Evolutionary conservation across 2,329 filamentous ascomycete genomes (phyloP).

Genomic region (Apiospora rasikravindrae): DNA sequence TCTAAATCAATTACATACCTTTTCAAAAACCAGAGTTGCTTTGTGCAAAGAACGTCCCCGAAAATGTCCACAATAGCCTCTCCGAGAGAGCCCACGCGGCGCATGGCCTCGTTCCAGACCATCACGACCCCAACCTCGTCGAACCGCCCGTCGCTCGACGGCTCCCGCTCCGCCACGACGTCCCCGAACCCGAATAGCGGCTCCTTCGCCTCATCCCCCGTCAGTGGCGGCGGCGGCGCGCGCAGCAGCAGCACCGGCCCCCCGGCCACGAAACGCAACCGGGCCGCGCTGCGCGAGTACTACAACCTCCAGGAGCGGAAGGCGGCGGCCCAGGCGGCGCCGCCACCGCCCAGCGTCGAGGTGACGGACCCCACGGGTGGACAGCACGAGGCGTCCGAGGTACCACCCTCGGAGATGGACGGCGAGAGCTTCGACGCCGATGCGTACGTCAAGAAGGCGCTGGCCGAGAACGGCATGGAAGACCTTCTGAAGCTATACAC

Average conservation of each 20-base stretch:
- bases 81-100: slow-evolving; percentile 63
- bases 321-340: slow-evolving; percentile 35
- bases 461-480: slow-evolving; percentile 68
- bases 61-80: slow-evolving; percentile 69
- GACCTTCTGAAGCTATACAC: slow-evolving; percentile 75
- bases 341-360: slow-evolving; percentile 45
- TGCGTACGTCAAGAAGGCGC: slow-evolving; percentile 66
- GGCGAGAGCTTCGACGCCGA: slow-evolving; percentile 72
- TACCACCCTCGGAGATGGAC: slow-evolving; percentile 75
- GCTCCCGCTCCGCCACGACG: slow-evolving; percentile 61
- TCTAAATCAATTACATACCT: not conserved
- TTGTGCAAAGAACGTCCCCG: not conserved
- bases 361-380: slow-evolving; percentile 47
- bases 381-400: slow-evolving; percentile 54
- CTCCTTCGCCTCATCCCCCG: slow-evolving; percentile 32
- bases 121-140: slow-evolving; percentile 75
- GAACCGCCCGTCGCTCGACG: slow-evolving; percentile 74
- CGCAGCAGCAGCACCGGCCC: not conserved
- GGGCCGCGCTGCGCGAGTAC: slow-evolving; percentile 89
- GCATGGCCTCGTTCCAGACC: slow-evolving; percentile 54
- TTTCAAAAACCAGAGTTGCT: not conserved
- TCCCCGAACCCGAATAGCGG: slow-evolving; percentile 54
- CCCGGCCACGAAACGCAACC: slow-evolving; percentile 64
- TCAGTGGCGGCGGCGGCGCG: slow-evolving; percentile 32
- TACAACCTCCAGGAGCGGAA: slow-evolving; percentile 75